Conservation (phyloP, 495 filamentous ascomycete species). For the Penicillium psychrofluorescens region DNA sequence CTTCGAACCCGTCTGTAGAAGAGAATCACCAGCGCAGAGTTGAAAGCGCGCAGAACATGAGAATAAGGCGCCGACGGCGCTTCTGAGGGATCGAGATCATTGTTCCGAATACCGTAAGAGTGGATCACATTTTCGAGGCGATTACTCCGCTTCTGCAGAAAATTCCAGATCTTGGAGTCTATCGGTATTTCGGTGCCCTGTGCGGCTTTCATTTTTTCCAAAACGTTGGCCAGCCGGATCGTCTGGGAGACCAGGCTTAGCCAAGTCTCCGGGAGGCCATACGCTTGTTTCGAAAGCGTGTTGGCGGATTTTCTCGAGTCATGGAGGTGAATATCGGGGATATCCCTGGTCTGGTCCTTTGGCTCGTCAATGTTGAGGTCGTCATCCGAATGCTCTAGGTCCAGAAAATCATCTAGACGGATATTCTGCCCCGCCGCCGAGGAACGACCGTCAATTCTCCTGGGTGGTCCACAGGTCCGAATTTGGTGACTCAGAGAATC, state of each 20-base stretch:
- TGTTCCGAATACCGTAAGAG: slow-evolving; percentile 1
- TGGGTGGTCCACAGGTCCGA: background rate
- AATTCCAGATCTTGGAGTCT: slow-evolving; percentile 10
- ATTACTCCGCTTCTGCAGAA: slow-evolving; percentile 13
- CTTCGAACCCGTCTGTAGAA: slow-evolving; percentile 21
- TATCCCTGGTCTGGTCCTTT: slow-evolving; percentile 11
- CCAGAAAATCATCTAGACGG: slow-evolving; percentile 18
- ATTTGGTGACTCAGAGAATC: slow-evolving; percentile 9
- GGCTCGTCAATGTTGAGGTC: slow-evolving; percentile 21
- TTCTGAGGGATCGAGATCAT: background rate
- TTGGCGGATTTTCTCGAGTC: slow-evolving; percentile 14
- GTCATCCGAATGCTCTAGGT: slow-evolving; percentile 15
- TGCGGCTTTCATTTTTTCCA: slow-evolving; percentile 15
- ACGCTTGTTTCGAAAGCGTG: slow-evolving; percentile 15
- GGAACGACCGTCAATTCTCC: background rate
- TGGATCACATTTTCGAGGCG: slow-evolving; percentile 20
- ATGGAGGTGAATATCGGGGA: slow-evolving; percentile 20
- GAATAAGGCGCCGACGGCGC: background rate
- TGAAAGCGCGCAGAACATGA: slow-evolving; percentile 14
- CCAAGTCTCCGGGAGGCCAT: slow-evolving; percentile 24
- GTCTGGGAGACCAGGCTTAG: slow-evolving; percentile 23
- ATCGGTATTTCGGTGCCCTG: background rate
- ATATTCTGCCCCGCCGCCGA: background rate
- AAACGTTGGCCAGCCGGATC: slow-evolving; percentile 16
- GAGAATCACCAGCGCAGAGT: slow-evolving; percentile 18